Evolutionary conservation across 257 asterid species (phyloP), one percentile per base, ranked within the genome.

Genomic region (Capsicum rhomboideum): DNA sequence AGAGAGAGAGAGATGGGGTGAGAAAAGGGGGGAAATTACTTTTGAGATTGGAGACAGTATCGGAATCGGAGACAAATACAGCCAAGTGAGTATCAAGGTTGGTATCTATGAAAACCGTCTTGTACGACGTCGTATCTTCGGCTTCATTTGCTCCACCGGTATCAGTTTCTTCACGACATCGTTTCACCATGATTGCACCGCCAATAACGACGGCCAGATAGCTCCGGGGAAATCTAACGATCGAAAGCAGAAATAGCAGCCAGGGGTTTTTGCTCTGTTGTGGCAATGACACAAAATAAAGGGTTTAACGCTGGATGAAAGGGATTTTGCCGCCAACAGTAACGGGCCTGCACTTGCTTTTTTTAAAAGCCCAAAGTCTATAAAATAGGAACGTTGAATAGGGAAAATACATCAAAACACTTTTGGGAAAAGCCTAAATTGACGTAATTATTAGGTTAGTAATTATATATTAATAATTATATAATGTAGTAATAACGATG

Each of bases 1-100:
- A 29, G 3, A 6, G 28, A 2, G 54, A 52, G 42, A 34, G 40
- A 34, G 40, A 34, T 34, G 40, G 2, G 40, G 10, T 10, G 10
- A n/a, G 82, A 31, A 10, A 9, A 69, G 6, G 28, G 4, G 54
- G 14, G 0, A 23, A 50, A 77, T 63, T 91, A 91, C 99, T 86
- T 91, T 87, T 95, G 89, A 94, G 86, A 82, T 90, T 89, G 3
- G 88, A 85, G 80, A 88, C 88, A 7, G 94, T 90, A 40, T 93
- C 99, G 23, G 91, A 86, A 58, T 74, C 29, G 69, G 86, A 85
- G 67, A 89, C 86, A 71, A 61, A 82, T 86, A 90, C 34, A 31
- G 88, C 93, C 56, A 92, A 82, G 89, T 86, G 93, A 21, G 99
- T 94, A 69, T 87, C 92, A 78, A 95, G 90, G 86, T 86, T 92